Evolutionary conservation across 306 rosid species (phyloP), one percentile per base, ranked within the genome.

Genomic region (Ammopiptanthus mongolicus): DNA sequence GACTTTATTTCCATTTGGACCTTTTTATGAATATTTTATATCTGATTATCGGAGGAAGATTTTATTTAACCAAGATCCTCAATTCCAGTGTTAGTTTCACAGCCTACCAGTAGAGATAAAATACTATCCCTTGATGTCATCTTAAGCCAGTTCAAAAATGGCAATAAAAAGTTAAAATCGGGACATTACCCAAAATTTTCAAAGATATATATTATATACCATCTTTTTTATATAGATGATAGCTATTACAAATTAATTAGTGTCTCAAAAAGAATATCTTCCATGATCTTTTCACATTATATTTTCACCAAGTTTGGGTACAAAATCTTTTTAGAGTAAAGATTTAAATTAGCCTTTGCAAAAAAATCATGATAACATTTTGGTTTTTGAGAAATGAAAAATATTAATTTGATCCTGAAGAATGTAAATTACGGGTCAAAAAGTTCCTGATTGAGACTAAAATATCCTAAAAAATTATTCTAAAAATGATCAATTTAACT

Each of bases 1-100:
- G 18, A 65, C 76, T 63, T 76, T 46, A 50, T 76, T 70, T 22
- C 48, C 57, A 7, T 71, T 56, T 76, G 23, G 51, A 48, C 8
- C 65, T 33, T 46, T 46, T 55, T 36, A 5, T 11, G 11, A 18
- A 29, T 53, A 28, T 23, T 65, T 65, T 46, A 17, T 58, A n/a
- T 48, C 29, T 21, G n/a, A n/a, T n/a, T n/a, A n/a, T n/a, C n/a
- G n/a, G n/a, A n/a, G n/a, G n/a, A n/a, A n/a, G n/a, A n/a, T n/a
- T n/a, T n/a, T n/a, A n/a, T n/a, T n/a, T n/a, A n/a, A n/a, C n/a
- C n/a, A n/a, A n/a, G n/a, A n/a, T n/a, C n/a, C n/a, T n/a, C n/a
- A n/a, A n/a, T n/a, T n/a, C n/a, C n/a, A n/a, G n/a, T n/a, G n/a
- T n/a, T n/a, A n/a, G n/a, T n/a, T n/a, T n/a, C n/a, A n/a, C n/a